Evolutionary conservation across 1,284 basidiomycete species (phyloP).

Genomic region (Rhodotorula mucilaginosa): DNA sequence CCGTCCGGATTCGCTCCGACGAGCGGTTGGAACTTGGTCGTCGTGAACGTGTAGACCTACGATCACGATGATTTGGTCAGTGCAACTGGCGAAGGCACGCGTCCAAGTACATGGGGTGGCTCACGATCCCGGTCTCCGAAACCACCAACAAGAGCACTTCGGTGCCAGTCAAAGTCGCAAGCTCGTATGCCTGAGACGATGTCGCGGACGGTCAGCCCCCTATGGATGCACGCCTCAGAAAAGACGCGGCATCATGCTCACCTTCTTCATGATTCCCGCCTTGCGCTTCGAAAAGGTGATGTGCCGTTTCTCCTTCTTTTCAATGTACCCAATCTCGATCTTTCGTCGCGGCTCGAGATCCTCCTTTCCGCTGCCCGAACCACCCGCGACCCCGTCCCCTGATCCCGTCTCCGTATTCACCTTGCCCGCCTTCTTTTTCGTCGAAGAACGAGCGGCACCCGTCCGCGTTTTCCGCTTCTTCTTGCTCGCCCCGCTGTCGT

Average conservation of each 20-base stretch:
- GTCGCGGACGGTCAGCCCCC: too few relatives aligned
- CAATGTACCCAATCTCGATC: constrained; percentile 99
- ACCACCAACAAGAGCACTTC: constrained; percentile 96
- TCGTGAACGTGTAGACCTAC: constrained; percentile 74
- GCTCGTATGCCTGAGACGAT: constrained; percentile 79
- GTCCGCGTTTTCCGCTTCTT: constrained; percentile 27
- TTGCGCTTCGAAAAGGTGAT: constrained; percentile 99
- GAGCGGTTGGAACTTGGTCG: constrained; percentile 81
- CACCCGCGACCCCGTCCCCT: constrained; percentile 1
- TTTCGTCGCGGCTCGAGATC: constrained; percentile 71
- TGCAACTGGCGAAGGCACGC: too few relatives aligned
- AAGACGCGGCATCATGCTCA: constrained; percentile 50
- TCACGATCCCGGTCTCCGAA: constrained; percentile 92
- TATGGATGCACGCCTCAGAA: too few relatives aligned
- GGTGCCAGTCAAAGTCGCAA: constrained; percentile 95
- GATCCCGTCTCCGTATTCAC: constrained; percentile 4
- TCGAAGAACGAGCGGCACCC: not conserved
- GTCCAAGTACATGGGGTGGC: constrained; percentile 44
- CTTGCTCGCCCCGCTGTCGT: constrained; percentile 17
- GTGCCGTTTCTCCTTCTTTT: constrained; percentile 61
- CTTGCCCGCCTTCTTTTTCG: not conserved
- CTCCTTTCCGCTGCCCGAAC: constrained; percentile 4
- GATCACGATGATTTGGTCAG: not conserved
- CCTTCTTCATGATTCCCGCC: constrained; percentile 99
- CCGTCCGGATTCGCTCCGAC: constrained; percentile 68